Conservation (phyloP, 2,329 filamentous ascomycete genomes). For the Cordyceps militaris region DNA sequence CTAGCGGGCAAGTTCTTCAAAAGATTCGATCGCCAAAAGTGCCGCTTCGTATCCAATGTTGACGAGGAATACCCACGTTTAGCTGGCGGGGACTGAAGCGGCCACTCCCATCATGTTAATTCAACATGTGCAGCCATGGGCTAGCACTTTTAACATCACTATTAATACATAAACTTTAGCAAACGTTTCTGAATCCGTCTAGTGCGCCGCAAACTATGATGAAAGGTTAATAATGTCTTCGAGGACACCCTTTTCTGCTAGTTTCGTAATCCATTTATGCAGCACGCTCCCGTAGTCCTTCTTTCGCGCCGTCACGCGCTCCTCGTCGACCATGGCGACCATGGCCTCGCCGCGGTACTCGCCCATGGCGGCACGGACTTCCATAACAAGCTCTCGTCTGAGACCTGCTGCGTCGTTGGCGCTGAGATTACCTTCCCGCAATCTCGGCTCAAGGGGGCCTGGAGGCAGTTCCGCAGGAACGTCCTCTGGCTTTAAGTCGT, state of each 20-base stretch:
- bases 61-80: constrained; percentile 64
- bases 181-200: not conserved
- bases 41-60: constrained; percentile 74
- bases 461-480: not conserved
- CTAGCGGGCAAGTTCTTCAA: constrained; percentile 84
- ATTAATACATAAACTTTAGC: not conserved
- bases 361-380: constrained; percentile 35
- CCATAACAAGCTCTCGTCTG: constrained; percentile 31
- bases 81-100: not conserved
- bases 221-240: constrained; percentile 30
- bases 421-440: constrained; percentile 4
- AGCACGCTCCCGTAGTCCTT: constrained; percentile 65
- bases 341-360: constrained; percentile 43
- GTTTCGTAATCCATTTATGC: constrained; percentile 59
- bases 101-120: not conserved
- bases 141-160: not conserved
- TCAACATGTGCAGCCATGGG: not conserved
- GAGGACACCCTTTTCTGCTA: constrained; percentile 61
- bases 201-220: constrained; percentile 7
- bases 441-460: not conserved
- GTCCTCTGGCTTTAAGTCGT: not conserved
- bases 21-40: constrained; percentile 62
- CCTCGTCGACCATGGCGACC: constrained; percentile 39
- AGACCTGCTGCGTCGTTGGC: constrained; percentile 27
- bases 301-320: constrained; percentile 47